A percentile compares a stretch with the other conserved stretches of the same genome.
phyloP scores from a whole-genome alignment of 768 basidiomycete species.

The Boletus bicolor region DNA sequence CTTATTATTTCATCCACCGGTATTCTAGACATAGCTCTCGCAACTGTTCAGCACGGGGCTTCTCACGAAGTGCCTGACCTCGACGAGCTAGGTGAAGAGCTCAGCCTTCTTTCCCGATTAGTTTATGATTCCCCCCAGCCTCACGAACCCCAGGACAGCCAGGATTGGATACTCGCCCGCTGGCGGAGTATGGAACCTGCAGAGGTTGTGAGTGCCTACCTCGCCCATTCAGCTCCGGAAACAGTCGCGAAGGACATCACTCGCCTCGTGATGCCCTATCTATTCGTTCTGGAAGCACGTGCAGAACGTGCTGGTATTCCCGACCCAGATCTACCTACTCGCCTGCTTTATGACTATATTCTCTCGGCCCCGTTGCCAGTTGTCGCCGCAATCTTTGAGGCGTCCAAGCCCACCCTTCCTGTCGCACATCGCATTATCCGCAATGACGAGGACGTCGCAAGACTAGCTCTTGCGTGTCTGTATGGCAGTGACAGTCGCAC shows the following conservation, averaged over 20 bases:
- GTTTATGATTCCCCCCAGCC: constrained; percentile 75
- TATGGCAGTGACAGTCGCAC: constrained; percentile 76
- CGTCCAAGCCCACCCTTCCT: constrained; percentile 86
- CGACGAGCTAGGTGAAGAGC: constrained; percentile 87
- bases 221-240: constrained; percentile 64
- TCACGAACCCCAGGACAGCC: constrained; percentile 36
- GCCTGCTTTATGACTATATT: constrained; percentile 69
- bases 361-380: constrained; percentile 64
- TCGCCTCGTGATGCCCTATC: constrained; percentile 84
- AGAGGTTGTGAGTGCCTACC: constrained; percentile 70
- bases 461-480: constrained; percentile 81
- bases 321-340: constrained; percentile 61
- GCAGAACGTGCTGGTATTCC: constrained; percentile 76
- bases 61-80: constrained; percentile 74
- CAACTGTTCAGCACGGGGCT: constrained; percentile 81
- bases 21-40: constrained; percentile 75
- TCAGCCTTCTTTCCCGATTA: constrained; percentile 80
- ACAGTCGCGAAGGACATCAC: constrained; percentile 66
- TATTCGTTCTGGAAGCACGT: constrained; percentile 87
- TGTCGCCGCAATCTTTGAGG: constrained; percentile 77
- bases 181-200: constrained; percentile 72
- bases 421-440: constrained; percentile 67
- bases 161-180: constrained; percentile 72
- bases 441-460: constrained; percentile 79
- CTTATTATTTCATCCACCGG: constrained; percentile 63